These are phyloP conservation scores for Clausena lansium DNA, from an alignment of 345 rosid species.

Conservation along the genomic window DNA sequence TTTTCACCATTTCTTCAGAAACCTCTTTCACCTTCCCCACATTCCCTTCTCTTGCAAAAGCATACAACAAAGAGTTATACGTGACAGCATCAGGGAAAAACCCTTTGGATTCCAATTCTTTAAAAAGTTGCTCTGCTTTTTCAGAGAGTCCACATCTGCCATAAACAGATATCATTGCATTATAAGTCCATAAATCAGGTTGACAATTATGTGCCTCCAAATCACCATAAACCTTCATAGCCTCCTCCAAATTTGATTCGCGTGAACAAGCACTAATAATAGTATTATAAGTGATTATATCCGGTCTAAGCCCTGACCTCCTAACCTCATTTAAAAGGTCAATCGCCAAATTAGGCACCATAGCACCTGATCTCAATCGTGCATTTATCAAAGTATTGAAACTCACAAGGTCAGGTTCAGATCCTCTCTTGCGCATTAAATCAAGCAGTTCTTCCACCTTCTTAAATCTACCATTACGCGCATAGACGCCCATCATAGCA, in stretches of 20 bases:
- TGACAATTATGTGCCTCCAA: constrained; percentile 74
- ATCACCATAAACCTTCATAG: constrained; percentile 62
- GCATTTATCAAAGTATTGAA: constrained; percentile 94
- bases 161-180: constrained; percentile 90
- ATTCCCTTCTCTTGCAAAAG: constrained; percentile 86
- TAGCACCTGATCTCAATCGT: constrained; percentile 57
- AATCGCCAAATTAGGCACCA: constrained; percentile 56
- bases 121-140: constrained; percentile 72
- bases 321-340: constrained; percentile 76
- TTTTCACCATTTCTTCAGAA: constrained; percentile 67
- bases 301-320: constrained; percentile 75
- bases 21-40: constrained; percentile 71
- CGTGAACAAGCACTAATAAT: constrained; percentile 89
- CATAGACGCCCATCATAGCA: constrained; percentile 96
- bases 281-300: constrained; percentile 88
- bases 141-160: constrained; percentile 76
- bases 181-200: constrained; percentile 96
- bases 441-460: constrained; percentile 72
- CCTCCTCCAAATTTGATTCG: constrained; percentile 73
- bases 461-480: constrained; percentile 60
- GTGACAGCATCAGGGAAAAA: constrained; percentile 87
- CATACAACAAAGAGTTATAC: constrained; percentile 86
- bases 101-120: constrained; percentile 71
- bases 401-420: constrained; percentile 89
- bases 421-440: constrained; percentile 73